Evolutionary conservation across 495 filamentous ascomycete genomes (phyloP).

Genomic region (Saxophila tyrrhenica): DNA sequence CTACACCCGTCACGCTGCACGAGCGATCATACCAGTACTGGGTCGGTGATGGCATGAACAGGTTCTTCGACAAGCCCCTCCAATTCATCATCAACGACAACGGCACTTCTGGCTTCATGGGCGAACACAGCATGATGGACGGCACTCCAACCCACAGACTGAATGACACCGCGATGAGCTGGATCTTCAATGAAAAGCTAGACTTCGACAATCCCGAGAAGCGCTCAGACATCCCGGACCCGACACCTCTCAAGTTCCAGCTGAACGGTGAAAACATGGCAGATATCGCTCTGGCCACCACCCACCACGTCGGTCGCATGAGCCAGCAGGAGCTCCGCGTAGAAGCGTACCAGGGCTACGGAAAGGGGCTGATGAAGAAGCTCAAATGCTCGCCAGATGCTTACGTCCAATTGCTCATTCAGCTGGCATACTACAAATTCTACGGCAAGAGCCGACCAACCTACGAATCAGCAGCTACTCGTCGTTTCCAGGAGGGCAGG

Average conservation of each 20-base stretch:
- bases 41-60: constrained; percentile 92
- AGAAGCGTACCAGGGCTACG: constrained; percentile 92
- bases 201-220: constrained; percentile 65
- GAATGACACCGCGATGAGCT: constrained; percentile 81
- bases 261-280: constrained; percentile 57
- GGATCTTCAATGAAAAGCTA: constrained; percentile 85
- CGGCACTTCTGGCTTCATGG: constrained; percentile 93
- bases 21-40: constrained; percentile 95
- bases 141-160: constrained; percentile 93
- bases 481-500: constrained; percentile 89
- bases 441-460: constrained; percentile 96
- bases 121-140: constrained; percentile 99
- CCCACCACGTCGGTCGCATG: constrained; percentile 70
- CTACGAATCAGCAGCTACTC: constrained; percentile 91
- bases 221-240: constrained; percentile 77
- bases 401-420: constrained; percentile 97
- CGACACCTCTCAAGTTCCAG: constrained; percentile 62
- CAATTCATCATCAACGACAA: constrained; percentile 99
- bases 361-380: constrained; percentile 98
- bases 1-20: constrained; percentile 82
- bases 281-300: constrained; percentile 63
- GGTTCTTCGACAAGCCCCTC: constrained; percentile 96
- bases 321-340: constrained; percentile 82
- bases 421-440: constrained; percentile 98
- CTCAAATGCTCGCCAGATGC: constrained; percentile 98